Evolutionary conservation across 345 rosid genomes (phyloP).

Genomic region (Gynandropsis gynandra): DNA sequence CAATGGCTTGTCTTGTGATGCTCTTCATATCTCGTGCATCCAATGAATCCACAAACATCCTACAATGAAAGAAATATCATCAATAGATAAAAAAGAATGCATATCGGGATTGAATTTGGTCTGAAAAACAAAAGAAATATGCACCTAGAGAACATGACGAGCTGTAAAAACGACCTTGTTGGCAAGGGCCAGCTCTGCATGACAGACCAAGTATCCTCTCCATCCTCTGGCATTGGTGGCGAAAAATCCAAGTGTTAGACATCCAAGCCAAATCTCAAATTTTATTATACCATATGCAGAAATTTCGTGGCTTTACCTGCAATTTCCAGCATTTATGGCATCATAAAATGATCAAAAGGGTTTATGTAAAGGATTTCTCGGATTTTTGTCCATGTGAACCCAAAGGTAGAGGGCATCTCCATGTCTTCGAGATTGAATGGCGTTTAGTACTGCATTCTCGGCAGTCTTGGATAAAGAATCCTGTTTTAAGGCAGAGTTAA

Average conservation of each 20-base stretch:
- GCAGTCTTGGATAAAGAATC: too few species aligned
- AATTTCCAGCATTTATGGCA: conserved; percentile 90
- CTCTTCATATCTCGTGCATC: too few species aligned
- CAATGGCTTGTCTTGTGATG: too few species aligned
- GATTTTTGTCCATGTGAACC: conserved; percentile 88
- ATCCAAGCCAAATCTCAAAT: too few species aligned
- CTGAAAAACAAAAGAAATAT: conserved; percentile 5
- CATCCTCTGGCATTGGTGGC: too few species aligned
- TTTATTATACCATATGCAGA: background rate
- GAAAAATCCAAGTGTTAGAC: too few species aligned
- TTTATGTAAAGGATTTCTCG: conserved; percentile 54
- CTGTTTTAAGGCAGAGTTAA: conserved; percentile 46
- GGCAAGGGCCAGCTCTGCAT: conserved; percentile 98
- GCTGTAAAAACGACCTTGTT: conserved; percentile 89
- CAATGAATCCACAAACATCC: conserved; percentile 93
- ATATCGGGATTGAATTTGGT: conserved; percentile 9
- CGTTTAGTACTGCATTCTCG: too few species aligned
- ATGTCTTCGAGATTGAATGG: too few species aligned
- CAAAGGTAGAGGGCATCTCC: too few species aligned
- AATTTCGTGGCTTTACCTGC: conserved; percentile 43
- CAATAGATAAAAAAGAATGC: background rate
- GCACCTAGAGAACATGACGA: conserved; percentile 96
- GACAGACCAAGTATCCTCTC: too few species aligned
- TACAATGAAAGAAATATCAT: conserved; percentile 29
- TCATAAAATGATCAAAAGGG: conserved; percentile 97